phyloP scores from a whole-genome alignment of 176 grass and related monocot species.

The Secale cereale region DNA sequence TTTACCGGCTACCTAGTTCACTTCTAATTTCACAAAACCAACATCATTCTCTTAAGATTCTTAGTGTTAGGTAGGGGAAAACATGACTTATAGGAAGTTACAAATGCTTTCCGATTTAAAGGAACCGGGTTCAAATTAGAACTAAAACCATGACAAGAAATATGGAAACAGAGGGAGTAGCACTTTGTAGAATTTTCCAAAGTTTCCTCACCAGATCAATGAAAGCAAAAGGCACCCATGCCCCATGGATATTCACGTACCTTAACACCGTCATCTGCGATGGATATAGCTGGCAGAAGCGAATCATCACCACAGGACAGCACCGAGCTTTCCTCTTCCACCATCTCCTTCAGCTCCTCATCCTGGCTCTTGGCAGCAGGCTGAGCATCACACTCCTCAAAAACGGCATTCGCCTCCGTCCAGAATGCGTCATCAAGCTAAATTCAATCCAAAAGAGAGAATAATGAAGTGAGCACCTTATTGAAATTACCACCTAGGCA shows the following conservation, averaged over 20 bases:
- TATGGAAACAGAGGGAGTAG: too few species aligned
- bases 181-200: neutral
- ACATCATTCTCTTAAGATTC: neutral
- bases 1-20: neutral
- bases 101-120: neutral
- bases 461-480: neutral
- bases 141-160: neutral
- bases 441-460: slow-evolving; percentile 4
- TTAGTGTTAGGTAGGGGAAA: neutral
- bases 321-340: slow-evolving; percentile 26
- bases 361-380: slow-evolving; percentile 16
- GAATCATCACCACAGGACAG: slow-evolving; percentile 21
- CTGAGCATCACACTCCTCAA: slow-evolving; percentile 16
- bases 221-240: neutral
- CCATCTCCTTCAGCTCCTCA: neutral
- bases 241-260: slow-evolving; percentile 17
- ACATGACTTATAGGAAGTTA: neutral
- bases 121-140: neutral
- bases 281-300: slow-evolving; percentile 36
- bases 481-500: neutral
- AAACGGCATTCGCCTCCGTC: slow-evolving; percentile 13
- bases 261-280: slow-evolving; percentile 17
- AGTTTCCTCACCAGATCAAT: neutral
- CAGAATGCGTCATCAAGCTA: slow-evolving; percentile 38
- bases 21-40: slow-evolving; percentile 4